phyloP scores from a whole-genome alignment of 2,329 filamentous ascomycete genomes.

The Exserohilum turcica region DNA sequence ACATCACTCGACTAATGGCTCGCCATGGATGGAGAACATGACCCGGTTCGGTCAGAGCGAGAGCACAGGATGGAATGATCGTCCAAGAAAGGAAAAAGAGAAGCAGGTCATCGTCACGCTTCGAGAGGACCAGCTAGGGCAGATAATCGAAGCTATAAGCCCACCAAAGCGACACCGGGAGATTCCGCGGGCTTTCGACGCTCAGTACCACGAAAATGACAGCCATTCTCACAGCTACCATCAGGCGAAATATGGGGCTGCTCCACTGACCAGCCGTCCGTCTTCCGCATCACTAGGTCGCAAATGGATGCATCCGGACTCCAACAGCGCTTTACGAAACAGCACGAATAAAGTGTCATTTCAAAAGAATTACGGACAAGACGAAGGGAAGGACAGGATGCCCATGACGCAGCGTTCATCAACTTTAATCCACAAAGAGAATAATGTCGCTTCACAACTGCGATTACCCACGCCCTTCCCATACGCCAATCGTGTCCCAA shows the following conservation, averaged over 20 bases:
- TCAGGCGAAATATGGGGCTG: slow-evolving; percentile 22
- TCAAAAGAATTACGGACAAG: slow-evolving; percentile 4
- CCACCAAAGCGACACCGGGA: slow-evolving; percentile 65
- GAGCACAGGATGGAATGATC: slow-evolving; percentile 7
- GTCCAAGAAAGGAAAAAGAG: slow-evolving; percentile 11
- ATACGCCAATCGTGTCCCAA: slow-evolving; percentile 21
- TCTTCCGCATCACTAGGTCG: slow-evolving; percentile 33
- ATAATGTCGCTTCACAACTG: slow-evolving; percentile 14
- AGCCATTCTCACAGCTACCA: slow-evolving; percentile 11
- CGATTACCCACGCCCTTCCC: slow-evolving; percentile 17
- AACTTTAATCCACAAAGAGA: slow-evolving; percentile 27
- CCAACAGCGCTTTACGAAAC: slow-evolving; percentile 18
- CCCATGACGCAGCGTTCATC: slow-evolving; percentile 12
- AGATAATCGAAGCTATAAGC: slow-evolving; percentile 33
- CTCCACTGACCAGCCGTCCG: slow-evolving; percentile 22
- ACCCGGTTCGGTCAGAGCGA: slow-evolving; percentile 5
- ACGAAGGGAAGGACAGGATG: slow-evolving; percentile 5
- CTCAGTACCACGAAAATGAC: slow-evolving; percentile 5
- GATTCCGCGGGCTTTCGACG: neutral
- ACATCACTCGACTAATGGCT: slow-evolving; percentile 9
- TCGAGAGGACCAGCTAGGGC: slow-evolving; percentile 38
- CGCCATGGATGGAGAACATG: slow-evolving; percentile 16
- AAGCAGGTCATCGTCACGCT: slow-evolving; percentile 30
- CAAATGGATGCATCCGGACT: slow-evolving; percentile 31
- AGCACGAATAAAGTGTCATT: slow-evolving; percentile 16